Base-by-base conservation (phyloP, 2,329 filamentous ascomycete species). In the Botrytis fabae region DNA sequence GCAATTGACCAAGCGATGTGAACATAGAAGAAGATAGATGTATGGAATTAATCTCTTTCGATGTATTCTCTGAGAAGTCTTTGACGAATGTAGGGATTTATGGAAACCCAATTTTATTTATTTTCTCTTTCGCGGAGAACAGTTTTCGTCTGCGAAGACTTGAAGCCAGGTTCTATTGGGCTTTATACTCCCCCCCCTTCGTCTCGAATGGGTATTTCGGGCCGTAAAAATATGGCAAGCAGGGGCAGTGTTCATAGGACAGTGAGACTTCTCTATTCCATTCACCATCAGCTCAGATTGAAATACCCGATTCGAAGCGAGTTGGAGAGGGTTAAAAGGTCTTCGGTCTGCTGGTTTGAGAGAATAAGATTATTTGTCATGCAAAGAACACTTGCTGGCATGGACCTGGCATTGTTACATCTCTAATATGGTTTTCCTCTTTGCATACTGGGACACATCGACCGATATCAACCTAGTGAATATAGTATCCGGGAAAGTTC, bases 11-110 rank as follows among this genome's bases (percentile, higher is more conserved):
- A 57, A 28, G 14, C 3, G 14, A 57, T 28, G 7, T n/a, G n/a
- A 54, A 1, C 4, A 48, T 12, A 6, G n/a, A 12, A 54, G 25
- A 54, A 8, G 51, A 57, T 32, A 6, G 14, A 57, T 18, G 14
- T 18, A 57, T 28, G n/a, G 18, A 0, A 1, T 3, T 4, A 57
- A 18, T 2, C n/a, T 3, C 14, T 57, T 9, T 32, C 2, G 7
- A 57, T 28, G 14, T 18, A 9, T 28, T 3, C n/a, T n/a, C 2
- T 9, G 6, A 57, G 5, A 57, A 57, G n/a, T 18, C 51, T 28
- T 28, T 9, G 51, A 6, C 4, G 25, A n/a, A 51, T 51, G 48
- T 14, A 14, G 12, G 14, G 25, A 14, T 16, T 1, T 1, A n/a
- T 22, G 25, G 48, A n/a, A 51, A 6, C 10, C n/a, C n/a, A 0